Evolutionary conservation across 2,329 filamentous ascomycete species (phyloP).

Genomic region (Pseudogymnoascus destructans): DNA sequence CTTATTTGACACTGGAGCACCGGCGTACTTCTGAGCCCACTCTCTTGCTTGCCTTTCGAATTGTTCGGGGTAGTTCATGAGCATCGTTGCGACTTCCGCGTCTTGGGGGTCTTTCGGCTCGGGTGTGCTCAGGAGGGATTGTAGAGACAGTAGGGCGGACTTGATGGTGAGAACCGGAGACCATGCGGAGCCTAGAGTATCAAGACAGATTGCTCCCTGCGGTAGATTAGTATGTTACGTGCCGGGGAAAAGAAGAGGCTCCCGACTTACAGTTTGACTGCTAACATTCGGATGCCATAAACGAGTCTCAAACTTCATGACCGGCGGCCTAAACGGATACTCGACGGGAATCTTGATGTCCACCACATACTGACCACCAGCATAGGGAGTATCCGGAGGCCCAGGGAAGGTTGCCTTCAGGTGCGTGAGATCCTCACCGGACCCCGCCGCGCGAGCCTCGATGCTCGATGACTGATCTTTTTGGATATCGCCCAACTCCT

Average conservation of each 20-base stretch:
- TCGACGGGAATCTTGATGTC: slow-evolving; percentile 78
- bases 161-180: slow-evolving; percentile 95
- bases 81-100: slow-evolving; percentile 84
- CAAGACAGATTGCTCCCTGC: slow-evolving; percentile 91
- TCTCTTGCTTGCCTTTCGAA: slow-evolving; percentile 76
- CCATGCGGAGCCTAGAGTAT: slow-evolving; percentile 82
- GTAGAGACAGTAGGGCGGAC: slow-evolving; percentile 81
- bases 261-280: slow-evolving; percentile 64
- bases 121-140: slow-evolving; percentile 82
- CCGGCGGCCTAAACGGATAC: slow-evolving; percentile 86
- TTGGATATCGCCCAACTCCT: slow-evolving; percentile 65
- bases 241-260: background rate
- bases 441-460: slow-evolving; percentile 47
- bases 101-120: slow-evolving; percentile 97
- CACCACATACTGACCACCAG: slow-evolving; percentile 68
- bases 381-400: slow-evolving; percentile 86
- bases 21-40: slow-evolving; percentile 77
- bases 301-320: slow-evolving; percentile 84
- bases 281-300: slow-evolving; percentile 98
- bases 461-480: slow-evolving; percentile 68
- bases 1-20: slow-evolving; percentile 38
- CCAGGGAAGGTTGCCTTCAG: slow-evolving; percentile 73
- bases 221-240: slow-evolving; percentile 16
- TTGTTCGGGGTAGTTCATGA: slow-evolving; percentile 62
- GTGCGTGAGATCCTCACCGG: slow-evolving; percentile 59